Percentiles rank a stretch among this genome's conserved stretches.
Conservation (phyloP, 768 basidiomycete genomes). For the Xerocomellus chrysenteron region DNA sequence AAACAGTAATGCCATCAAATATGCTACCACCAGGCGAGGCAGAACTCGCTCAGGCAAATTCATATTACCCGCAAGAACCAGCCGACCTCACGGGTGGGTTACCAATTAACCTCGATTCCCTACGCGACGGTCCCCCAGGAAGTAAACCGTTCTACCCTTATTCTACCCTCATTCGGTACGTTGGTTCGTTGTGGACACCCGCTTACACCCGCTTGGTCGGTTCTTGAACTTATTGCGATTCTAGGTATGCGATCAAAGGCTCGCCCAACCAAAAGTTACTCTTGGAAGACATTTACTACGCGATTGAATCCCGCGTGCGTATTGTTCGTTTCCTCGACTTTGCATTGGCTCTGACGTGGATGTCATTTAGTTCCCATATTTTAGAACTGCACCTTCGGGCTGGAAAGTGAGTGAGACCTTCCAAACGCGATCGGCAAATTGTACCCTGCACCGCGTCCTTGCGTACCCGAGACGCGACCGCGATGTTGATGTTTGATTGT, state of each 20-base stretch:
- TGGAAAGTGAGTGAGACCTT: constrained; percentile 70
- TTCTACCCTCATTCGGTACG: constrained; percentile 85
- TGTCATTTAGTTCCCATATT: constrained; percentile 74
- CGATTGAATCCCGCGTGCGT: constrained; percentile 83
- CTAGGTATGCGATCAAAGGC: constrained; percentile 87
- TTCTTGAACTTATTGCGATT: constrained; percentile 6
- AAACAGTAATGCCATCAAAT: constrained; percentile 60
- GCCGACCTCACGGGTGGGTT: constrained; percentile 81
- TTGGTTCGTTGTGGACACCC: constrained; percentile 12
- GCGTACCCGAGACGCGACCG: constrained; percentile 43
- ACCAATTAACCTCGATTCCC: constrained; percentile 83
- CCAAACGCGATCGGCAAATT: background rate
- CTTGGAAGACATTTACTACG: constrained; percentile 89
- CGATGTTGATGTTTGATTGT: constrained; percentile 65
- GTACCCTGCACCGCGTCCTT: constrained; percentile 3
- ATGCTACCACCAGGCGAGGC: constrained; percentile 52
- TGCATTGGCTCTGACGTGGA: constrained; percentile 8
- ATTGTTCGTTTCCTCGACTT: background rate
- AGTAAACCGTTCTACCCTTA: constrained; percentile 92
- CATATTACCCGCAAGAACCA: constrained; percentile 72
- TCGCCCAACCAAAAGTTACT: constrained; percentile 84
- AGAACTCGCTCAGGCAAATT: constrained; percentile 53
- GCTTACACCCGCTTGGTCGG: background rate
- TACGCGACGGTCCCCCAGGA: constrained; percentile 84
- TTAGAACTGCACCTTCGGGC: constrained; percentile 82